Evolutionary conservation across 352 stramenopile genomes (phyloP), one percentile per base, ranked within the genome.

Genomic region (Pythium folliculosum): DNA sequence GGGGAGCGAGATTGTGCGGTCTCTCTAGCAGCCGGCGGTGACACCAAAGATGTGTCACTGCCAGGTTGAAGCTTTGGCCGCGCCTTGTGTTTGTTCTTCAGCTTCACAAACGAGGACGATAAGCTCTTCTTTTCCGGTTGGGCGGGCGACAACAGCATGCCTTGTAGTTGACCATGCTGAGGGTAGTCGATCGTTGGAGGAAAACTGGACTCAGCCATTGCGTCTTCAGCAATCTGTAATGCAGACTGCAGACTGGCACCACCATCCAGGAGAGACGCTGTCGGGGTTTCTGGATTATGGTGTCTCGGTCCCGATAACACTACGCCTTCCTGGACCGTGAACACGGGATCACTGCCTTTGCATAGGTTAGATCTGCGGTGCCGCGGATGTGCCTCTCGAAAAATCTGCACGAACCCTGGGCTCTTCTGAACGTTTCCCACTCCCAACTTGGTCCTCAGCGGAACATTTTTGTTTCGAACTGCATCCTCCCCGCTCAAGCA

Each of bases 401-500:
- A 95, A 6, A 95, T 52, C 59, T 94, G 85, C 2, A 91, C 75
- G 63, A 95, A 95, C 5, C 88, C 88, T 59, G 83, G 75, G 38
- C 83, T 92, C 45, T 94, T 94, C 5, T 71, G 63, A 16, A 51
- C 40, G 10, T 51, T 55, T 3, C 37, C 60, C 35, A 48, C 27
- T n/a, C 52, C 74, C 56, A 60, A 63, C 54, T 19, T 77, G 70
- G 58, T 58, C 38, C 5, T 65, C 0, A 98, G 71, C 5, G 92
- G 92, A 0, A 98, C 86, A 54, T 98, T 98, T 71, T 98, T 98
- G 58, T 96, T 81, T 5, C 73, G 66, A 16, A 98, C 75, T 19
- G 94, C 92, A 27, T 70, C 72, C 13, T 94, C 76, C 5, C 94
- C 94, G 54, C 73, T 86, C 21, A 98, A 72, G 12, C 78, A 80